Evolutionary conservation across 352 stramenopile genomes (phyloP).

Genomic region (Phytopythium cucurbitacearum): DNA sequence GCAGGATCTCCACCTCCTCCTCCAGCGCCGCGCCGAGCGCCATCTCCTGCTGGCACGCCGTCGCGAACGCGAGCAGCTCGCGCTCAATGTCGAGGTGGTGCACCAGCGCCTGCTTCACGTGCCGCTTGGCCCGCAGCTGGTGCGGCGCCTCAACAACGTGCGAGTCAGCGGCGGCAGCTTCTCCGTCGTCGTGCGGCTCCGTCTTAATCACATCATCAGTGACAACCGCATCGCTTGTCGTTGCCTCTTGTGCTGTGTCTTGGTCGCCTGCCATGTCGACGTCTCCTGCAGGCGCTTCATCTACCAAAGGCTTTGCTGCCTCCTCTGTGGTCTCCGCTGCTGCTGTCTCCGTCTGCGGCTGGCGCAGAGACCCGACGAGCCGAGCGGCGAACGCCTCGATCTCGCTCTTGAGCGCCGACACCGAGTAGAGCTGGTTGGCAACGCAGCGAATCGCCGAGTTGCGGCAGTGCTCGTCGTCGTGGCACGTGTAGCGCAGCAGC

Average conservation of each 20-base stretch:
- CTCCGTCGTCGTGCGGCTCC: background rate
- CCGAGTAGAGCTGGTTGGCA: slow-evolving; percentile 70
- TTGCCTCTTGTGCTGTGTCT: slow-evolving; percentile 1
- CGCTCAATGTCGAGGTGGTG: slow-evolving; percentile 16
- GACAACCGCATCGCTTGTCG: background rate
- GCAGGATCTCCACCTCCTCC: slow-evolving; percentile 53
- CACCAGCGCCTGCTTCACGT: slow-evolving; percentile 21
- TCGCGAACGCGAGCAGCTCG: slow-evolving; percentile 41
- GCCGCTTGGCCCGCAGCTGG: slow-evolving; percentile 17
- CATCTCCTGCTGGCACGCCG: slow-evolving; percentile 30
- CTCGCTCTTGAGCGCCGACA: slow-evolving; percentile 39
- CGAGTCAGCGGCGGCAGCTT: slow-evolving; percentile 1
- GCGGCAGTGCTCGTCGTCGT: slow-evolving; percentile 60
- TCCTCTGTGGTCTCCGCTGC: slow-evolving; percentile 7
- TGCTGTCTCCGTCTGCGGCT: slow-evolving; percentile 9
- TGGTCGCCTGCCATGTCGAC: slow-evolving; percentile 16
- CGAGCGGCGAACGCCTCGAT: slow-evolving; percentile 64
- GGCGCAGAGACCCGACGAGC: slow-evolving; percentile 49
- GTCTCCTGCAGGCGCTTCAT: slow-evolving; percentile 6
- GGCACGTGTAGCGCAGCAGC: slow-evolving; percentile 67
- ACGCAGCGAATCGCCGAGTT: slow-evolving; percentile 73
- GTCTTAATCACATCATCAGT: background rate
- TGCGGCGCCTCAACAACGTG: slow-evolving; percentile 7
- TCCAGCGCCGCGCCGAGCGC: slow-evolving; percentile 32
- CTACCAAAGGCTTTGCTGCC: background rate